Evolutionary conservation across 208 protist genomes (phyloP).

Genomic region (Acanthamoeba royreba): DNA sequence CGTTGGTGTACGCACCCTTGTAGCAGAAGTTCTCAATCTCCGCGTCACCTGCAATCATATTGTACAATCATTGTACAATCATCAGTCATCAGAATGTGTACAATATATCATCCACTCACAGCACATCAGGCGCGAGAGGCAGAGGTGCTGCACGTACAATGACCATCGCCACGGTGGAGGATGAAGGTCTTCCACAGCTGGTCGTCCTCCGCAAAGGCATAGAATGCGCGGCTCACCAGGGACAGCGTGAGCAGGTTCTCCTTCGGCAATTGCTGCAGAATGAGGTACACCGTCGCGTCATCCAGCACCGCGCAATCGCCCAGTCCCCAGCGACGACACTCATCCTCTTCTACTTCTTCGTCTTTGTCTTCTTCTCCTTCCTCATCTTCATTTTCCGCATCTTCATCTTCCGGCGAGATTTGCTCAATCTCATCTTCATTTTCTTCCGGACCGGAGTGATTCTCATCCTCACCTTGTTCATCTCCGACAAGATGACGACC

Average conservation of each 20-base stretch:
- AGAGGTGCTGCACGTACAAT: not conserved
- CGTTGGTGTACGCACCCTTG: not conserved
- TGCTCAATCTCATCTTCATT: not conserved
- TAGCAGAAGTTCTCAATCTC: not conserved
- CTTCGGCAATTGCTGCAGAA: not conserved
- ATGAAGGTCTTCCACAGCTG: constrained; percentile 25
- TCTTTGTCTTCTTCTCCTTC: not conserved
- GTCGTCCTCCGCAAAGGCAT: constrained; percentile 15
- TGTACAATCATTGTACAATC: not conserved
- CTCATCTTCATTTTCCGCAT: not conserved
- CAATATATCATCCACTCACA: no score
- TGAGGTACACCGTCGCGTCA: not conserved
- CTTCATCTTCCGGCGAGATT: no score
- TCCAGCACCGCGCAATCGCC: not conserved
- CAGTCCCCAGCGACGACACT: not conserved
- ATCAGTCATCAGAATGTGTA: not conserved
- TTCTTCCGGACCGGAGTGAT: not conserved
- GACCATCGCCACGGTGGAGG: not conserved
- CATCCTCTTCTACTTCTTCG: not conserved
- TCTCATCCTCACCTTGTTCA: not conserved
- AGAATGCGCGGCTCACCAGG: constrained; percentile 13
- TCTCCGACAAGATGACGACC: not conserved
- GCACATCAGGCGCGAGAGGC: not conserved
- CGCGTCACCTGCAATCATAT: not conserved
- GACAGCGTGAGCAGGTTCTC: not conserved